Evolutionary conservation across 805 yeast genomes (phyloP).

Genomic region (Komagataella pastoris): DNA sequence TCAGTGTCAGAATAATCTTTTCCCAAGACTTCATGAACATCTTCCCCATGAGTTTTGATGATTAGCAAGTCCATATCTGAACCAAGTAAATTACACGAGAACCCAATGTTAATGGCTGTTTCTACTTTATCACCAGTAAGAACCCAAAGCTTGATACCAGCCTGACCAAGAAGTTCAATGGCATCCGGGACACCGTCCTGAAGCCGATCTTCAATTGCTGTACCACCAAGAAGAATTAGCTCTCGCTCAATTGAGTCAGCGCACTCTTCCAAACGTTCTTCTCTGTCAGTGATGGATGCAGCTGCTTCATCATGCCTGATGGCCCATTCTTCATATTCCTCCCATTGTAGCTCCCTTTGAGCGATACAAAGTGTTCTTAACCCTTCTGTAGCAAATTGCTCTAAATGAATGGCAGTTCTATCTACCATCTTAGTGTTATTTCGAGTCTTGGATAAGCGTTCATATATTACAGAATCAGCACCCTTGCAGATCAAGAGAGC

Average conservation of each 20-base stretch:
- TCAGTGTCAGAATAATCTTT: slow-evolving; percentile 13
- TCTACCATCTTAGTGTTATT: slow-evolving; percentile 29
- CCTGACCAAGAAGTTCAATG: slow-evolving; percentile 51
- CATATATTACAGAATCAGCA: slow-evolving; percentile 71
- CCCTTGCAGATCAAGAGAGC: slow-evolving; percentile 71
- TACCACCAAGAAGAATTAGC: slow-evolving; percentile 60
- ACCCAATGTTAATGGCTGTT: slow-evolving; percentile 80
- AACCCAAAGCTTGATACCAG: slow-evolving; percentile 81
- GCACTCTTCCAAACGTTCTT: slow-evolving; percentile 58
- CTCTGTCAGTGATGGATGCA: slow-evolving; percentile 48
- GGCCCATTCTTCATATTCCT: slow-evolving; percentile 52
- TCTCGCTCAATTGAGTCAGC: slow-evolving; percentile 65
- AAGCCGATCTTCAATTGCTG: slow-evolving; percentile 76
- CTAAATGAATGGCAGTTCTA: slow-evolving; percentile 60
- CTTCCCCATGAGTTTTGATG: slow-evolving; percentile 45
- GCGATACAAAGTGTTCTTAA: slow-evolving; percentile 74
- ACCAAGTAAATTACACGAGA: slow-evolving; percentile 66
- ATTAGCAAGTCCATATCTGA: slow-evolving; percentile 67
- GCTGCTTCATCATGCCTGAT: slow-evolving; percentile 50
- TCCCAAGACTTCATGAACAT: slow-evolving; percentile 29
- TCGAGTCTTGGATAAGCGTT: slow-evolving; percentile 38
- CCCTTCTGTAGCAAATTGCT: slow-evolving; percentile 74
- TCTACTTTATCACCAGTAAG: slow-evolving; percentile 84
- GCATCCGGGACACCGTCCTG: slow-evolving; percentile 85
- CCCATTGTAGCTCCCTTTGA: slow-evolving; percentile 50